Conservation (phyloP, 805 yeast species). For the Monosporozyma yasuniensis region DNA sequence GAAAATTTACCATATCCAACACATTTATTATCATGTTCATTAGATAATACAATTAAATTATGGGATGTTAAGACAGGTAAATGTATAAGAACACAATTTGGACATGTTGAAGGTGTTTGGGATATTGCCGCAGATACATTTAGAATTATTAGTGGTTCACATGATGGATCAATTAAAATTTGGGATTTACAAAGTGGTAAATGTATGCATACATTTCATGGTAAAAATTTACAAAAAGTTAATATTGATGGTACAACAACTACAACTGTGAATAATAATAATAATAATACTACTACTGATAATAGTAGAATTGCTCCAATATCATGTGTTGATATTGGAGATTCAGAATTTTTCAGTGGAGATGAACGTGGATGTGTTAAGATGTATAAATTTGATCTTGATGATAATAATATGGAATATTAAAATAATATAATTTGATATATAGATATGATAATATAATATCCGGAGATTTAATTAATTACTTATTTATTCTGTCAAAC, state of each 20-base stretch:
- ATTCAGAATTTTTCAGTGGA: conserved; percentile 83
- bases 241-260: conserved; percentile 10
- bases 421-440: background rate
- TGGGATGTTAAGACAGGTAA: conserved; percentile 86
- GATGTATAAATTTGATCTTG: conserved; percentile 65
- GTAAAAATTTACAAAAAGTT: conserved; percentile 26
- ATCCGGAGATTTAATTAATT: background rate
- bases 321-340: conserved; percentile 77
- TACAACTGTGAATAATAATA: background rate
- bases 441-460: background rate
- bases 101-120: conserved; percentile 98
- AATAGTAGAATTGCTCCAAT: conserved; percentile 22
- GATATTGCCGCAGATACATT: conserved; percentile 92
- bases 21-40: conserved; percentile 74
- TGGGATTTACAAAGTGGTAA: conserved; percentile 96
- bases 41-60: conserved; percentile 85
- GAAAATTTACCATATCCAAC: conserved; percentile 50
- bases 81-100: conserved; percentile 90
- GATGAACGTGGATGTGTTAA: conserved; percentile 83
- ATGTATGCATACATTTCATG: conserved; percentile 87
- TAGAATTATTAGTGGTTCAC: conserved; percentile 89
- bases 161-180: conserved; percentile 81
- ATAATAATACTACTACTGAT: background rate
- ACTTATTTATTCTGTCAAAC: no score
- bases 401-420: conserved; percentile 14